Conservation (phyloP, 2,329 filamentous ascomycete species). For the Chaetomium sp. region DNA sequence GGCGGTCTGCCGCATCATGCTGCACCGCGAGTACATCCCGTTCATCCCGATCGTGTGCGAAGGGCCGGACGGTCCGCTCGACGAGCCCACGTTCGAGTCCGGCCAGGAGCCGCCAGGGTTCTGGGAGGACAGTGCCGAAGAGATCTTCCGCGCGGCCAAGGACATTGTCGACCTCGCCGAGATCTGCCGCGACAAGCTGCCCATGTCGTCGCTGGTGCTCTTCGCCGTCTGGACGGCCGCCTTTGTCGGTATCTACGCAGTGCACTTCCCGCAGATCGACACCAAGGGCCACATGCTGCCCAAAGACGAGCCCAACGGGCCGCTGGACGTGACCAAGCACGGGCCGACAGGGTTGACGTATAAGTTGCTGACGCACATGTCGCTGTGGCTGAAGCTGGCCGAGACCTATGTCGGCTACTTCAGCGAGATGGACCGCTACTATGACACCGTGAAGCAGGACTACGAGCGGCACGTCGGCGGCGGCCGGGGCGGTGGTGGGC, state of each 20-base stretch:
- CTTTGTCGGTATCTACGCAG: conserved; percentile 59
- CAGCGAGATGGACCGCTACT: conserved; percentile 47
- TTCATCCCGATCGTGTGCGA: conserved; percentile 54
- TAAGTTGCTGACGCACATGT: conserved; percentile 46
- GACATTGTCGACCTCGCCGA: conserved; percentile 60
- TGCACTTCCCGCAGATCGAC: conserved; percentile 65
- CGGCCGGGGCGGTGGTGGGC: conserved; percentile 40
- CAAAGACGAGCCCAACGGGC: conserved; percentile 29
- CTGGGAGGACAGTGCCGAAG: conserved; percentile 56
- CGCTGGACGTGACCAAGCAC: conserved; percentile 29
- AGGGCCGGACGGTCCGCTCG: conserved; percentile 49
- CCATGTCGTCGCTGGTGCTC: conserved; percentile 60
- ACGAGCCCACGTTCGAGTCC: conserved; percentile 48
- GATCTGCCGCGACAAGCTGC: conserved; percentile 55
- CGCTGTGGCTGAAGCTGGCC: conserved; percentile 49
- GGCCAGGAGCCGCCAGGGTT: conserved; percentile 46
- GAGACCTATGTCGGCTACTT: conserved; percentile 49
- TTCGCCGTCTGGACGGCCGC: conserved; percentile 63
- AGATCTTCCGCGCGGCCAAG: conserved; percentile 56
- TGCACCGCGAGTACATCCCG: conserved; percentile 62
- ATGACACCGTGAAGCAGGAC: conserved; percentile 44
- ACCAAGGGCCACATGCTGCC: conserved; percentile 45
- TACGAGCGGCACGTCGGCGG: conserved; percentile 31
- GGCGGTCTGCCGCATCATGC: conserved; percentile 58
- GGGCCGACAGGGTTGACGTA: conserved; percentile 43